Evolutionary conservation across 805 yeast species (phyloP).

Genomic region (Sugiyamaella valdiviana): DNA sequence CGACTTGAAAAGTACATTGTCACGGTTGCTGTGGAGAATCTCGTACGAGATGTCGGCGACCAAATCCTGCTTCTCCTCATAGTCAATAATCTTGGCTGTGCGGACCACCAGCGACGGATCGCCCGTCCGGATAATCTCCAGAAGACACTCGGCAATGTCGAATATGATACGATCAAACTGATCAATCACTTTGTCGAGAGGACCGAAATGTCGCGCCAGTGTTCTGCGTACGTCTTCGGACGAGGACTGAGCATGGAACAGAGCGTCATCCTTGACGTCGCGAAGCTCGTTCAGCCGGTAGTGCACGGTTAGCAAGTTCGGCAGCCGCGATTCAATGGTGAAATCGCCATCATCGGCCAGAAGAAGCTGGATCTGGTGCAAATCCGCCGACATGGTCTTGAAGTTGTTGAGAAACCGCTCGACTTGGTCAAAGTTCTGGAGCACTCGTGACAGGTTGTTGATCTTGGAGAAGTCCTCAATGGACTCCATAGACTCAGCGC

Average conservation of each 20-base stretch:
- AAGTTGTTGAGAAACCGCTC: slow-evolving; percentile 60
- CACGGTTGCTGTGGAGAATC: background rate
- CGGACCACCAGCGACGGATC: slow-evolving; percentile 65
- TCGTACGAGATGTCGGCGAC: slow-evolving; percentile 35
- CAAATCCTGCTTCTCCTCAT: slow-evolving; percentile 73
- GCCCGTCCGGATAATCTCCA: slow-evolving; percentile 64
- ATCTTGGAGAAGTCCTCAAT: slow-evolving; percentile 66
- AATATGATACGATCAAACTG: slow-evolving; percentile 59
- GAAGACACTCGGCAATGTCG: slow-evolving; percentile 59
- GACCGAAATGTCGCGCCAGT: slow-evolving; percentile 49
- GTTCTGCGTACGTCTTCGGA: slow-evolving; percentile 65
- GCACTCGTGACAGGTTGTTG: slow-evolving; percentile 56
- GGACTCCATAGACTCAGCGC: slow-evolving; percentile 51
- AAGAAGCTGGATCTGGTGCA: slow-evolving; percentile 46
- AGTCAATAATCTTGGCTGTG: slow-evolving; percentile 68
- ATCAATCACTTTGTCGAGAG: slow-evolving; percentile 43
- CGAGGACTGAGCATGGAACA: slow-evolving; percentile 44
- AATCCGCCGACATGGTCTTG: slow-evolving; percentile 45
- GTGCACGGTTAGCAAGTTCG: slow-evolving; percentile 61
- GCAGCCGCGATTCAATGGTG: slow-evolving; percentile 40
- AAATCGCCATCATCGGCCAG: slow-evolving; percentile 46
- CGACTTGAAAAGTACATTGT: slow-evolving; percentile 1
- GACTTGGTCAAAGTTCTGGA: slow-evolving; percentile 67
- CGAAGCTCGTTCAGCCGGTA: slow-evolving; percentile 62
- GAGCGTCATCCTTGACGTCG: slow-evolving; percentile 72